Conservation (phyloP, 805 yeast genomes). For the Teunomyces panamensis region DNA sequence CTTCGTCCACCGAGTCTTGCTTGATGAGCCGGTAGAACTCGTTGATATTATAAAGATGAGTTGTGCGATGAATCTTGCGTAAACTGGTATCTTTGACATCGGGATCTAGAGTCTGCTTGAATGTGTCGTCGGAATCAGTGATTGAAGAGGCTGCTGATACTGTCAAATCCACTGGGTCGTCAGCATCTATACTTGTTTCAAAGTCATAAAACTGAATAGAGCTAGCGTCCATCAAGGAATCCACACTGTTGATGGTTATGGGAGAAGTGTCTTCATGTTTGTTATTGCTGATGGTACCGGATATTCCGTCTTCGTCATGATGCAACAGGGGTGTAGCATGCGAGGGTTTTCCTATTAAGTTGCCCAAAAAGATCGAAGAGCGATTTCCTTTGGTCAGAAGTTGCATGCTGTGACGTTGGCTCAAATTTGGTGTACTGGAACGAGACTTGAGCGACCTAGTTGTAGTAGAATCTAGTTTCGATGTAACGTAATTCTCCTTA, state of each 20-base stretch:
- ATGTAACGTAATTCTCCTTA: slow-evolving; percentile 12
- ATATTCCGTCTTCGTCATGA: slow-evolving; percentile 4
- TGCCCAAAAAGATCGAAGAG: slow-evolving; percentile 4
- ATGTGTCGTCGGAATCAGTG: slow-evolving; percentile 3
- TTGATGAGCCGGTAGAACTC: slow-evolving; percentile 12
- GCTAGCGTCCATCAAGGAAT: slow-evolving; percentile 16
- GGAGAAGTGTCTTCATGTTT: slow-evolving; percentile 5
- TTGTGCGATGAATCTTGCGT: slow-evolving; percentile 12
- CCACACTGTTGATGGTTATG: slow-evolving; percentile 13
- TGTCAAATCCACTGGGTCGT: slow-evolving; percentile 2
- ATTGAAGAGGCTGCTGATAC: background rate
- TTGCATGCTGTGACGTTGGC: slow-evolving; percentile 1
- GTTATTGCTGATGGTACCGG: slow-evolving; percentile 9
- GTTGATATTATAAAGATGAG: slow-evolving; percentile 14
- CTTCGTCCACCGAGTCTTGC: background rate
- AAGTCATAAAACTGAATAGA: slow-evolving; percentile 16
- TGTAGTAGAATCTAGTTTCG: background rate
- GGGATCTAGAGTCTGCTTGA: background rate
- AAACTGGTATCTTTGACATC: slow-evolving; percentile 3
- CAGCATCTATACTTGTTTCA: slow-evolving; percentile 8
- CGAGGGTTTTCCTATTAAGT: slow-evolving; percentile 3
- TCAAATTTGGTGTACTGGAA: slow-evolving; percentile 22
- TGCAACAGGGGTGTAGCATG: slow-evolving; percentile 8
- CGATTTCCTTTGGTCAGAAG: background rate
- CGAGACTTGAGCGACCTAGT: slow-evolving; percentile 14